phyloP scores from a whole-genome alignment of 2,329 filamentous ascomycete genomes.

The Colletotrichum musicola region DNA sequence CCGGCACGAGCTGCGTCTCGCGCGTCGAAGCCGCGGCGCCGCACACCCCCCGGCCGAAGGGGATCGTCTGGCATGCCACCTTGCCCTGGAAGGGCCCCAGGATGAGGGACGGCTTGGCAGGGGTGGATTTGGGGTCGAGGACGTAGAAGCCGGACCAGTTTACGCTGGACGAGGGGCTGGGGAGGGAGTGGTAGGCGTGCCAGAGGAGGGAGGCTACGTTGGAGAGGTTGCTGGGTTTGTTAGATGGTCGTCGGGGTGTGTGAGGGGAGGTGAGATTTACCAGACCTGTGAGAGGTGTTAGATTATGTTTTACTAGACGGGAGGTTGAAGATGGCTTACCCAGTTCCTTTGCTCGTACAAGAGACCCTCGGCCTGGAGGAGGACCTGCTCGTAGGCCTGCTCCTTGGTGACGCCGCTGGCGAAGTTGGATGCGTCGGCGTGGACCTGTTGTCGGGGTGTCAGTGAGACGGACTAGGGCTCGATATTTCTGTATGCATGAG shows the following conservation, averaged over 20 bases:
- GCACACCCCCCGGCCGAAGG: conserved; percentile 80
- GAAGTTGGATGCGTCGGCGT: conserved; percentile 85
- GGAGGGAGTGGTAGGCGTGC: conserved; percentile 82
- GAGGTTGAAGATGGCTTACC: conserved; percentile 63
- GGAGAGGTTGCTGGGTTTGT: conserved; percentile 73
- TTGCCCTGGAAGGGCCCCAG: conserved; percentile 86
- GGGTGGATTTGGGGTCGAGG: conserved; percentile 62
- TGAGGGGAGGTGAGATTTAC: conserved; percentile 44
- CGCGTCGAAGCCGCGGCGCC: conserved; percentile 73
- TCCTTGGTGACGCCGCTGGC: conserved; percentile 74
- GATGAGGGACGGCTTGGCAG: conserved; percentile 67
- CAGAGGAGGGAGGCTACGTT: conserved; percentile 83
- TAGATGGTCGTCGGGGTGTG: background rate
- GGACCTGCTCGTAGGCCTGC: conserved; percentile 80
- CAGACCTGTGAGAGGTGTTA: conserved; percentile 51
- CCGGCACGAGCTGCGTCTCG: conserved; percentile 74
- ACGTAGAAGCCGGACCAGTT: conserved; percentile 90
- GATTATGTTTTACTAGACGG: background rate
- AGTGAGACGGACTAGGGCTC: too few species aligned
- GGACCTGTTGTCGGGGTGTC: conserved; percentile 64
- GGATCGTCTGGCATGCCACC: conserved; percentile 82
- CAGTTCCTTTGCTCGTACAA: conserved; percentile 83
- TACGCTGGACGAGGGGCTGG: conserved; percentile 72
- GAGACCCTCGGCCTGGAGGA: conserved; percentile 77
- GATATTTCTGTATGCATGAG: background rate